Evolutionary conservation across 257 asterid species (phyloP).

Genomic region (Solanum tarijense): DNA sequence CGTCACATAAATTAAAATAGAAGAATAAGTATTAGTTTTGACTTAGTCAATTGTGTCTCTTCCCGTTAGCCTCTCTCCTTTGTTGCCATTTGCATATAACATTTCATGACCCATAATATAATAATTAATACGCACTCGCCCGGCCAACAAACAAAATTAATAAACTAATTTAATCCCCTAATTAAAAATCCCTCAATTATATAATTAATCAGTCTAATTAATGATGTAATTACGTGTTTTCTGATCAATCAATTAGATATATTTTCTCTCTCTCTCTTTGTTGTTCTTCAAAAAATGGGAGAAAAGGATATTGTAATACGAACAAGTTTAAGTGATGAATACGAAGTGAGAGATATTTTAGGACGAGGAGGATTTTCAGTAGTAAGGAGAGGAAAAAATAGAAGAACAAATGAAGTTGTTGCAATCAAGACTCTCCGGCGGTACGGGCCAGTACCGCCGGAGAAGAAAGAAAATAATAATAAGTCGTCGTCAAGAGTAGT

Average conservation of each 20-base stretch:
- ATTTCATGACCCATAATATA: background rate
- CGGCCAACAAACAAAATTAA: background rate
- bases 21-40: background rate
- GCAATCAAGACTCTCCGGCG: conserved; percentile 69
- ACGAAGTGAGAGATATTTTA: conserved; percentile 51
- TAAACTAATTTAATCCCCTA: background rate
- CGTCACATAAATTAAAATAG: too few species aligned
- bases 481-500: background rate
- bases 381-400: conserved; percentile 48
- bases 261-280: background rate
- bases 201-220: background rate
- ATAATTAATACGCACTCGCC: background rate
- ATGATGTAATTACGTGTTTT: background rate
- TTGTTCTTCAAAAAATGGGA: conserved; percentile 23
- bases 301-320: conserved; percentile 7
- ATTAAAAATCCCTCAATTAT: background rate
- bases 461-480: background rate
- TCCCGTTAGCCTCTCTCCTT: background rate
- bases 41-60: background rate
- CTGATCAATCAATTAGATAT: background rate
- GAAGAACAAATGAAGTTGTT: conserved; percentile 20
- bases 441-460: conserved; percentile 14
- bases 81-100: background rate
- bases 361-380: conserved; percentile 88
- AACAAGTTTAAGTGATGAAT: conserved; percentile 45